phyloP scores from a whole-genome alignment of 495 filamentous ascomycete species.

The Corynascus novoguineensis region DNA sequence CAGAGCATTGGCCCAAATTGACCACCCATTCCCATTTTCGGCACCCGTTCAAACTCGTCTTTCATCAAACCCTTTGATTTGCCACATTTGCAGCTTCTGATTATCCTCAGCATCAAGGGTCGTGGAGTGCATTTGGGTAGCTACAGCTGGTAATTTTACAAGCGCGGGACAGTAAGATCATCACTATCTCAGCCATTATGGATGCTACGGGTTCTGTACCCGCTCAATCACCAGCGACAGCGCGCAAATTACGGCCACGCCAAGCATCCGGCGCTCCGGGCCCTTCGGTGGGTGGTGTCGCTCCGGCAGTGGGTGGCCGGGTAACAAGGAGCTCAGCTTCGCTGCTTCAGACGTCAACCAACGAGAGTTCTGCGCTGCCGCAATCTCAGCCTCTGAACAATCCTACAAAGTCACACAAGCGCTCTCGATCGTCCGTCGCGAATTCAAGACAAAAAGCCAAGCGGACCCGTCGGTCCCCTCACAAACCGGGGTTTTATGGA shows the following conservation, averaged over 20 bases:
- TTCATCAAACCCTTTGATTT: not conserved
- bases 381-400: not conserved
- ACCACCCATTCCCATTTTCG: not conserved
- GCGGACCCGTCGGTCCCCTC: slow-evolving; percentile 17
- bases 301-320: slow-evolving; percentile 14
- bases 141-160: not conserved
- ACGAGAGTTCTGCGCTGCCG: not conserved
- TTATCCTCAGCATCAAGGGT: not conserved
- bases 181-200: slow-evolving; percentile 6
- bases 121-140: slow-evolving; percentile 1
- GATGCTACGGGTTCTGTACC: slow-evolving; percentile 4
- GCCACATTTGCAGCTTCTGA: not conserved
- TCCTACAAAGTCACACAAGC: slow-evolving; percentile 12
- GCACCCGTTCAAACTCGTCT: not conserved
- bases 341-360: not conserved
- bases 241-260: slow-evolving; percentile 25
- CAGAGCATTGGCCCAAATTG: not conserved
- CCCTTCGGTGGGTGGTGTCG: slow-evolving; percentile 13
- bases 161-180: not conserved
- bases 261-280: slow-evolving; percentile 19
- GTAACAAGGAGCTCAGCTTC: slow-evolving; percentile 23
- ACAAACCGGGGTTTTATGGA: slow-evolving; percentile 24
- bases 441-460: slow-evolving; percentile 10
- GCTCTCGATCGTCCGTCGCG: not conserved
- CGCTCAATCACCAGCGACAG: slow-evolving; percentile 4